phyloP scores from a whole-genome alignment of 2,329 filamentous ascomycete species.

The Clarireedia homoeocarpa region DNA sequence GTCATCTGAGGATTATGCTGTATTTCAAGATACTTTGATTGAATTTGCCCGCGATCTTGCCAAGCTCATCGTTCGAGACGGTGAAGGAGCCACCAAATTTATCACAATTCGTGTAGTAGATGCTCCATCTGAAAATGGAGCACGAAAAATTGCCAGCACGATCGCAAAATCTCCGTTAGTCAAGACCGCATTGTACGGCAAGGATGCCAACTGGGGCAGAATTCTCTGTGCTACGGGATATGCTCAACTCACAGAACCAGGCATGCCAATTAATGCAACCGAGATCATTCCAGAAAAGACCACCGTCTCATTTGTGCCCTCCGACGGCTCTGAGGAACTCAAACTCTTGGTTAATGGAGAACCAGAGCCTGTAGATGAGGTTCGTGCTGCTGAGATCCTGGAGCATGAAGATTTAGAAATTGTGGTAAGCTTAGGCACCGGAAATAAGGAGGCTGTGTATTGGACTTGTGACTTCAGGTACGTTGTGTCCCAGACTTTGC shows the following conservation, averaged over 20 bases:
- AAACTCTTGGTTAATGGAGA: constrained; percentile 73
- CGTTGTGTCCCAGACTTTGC: constrained; percentile 31
- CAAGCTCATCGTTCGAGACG: constrained; percentile 89
- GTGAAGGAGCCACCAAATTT: constrained; percentile 97
- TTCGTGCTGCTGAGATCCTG: constrained; percentile 67
- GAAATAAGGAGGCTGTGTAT: constrained; percentile 60
- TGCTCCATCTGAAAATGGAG: constrained; percentile 59
- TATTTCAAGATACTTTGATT: constrained; percentile 63
- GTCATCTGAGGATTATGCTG: constrained; percentile 54
- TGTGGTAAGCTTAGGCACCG: constrained; percentile 63
- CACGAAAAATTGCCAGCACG: constrained; percentile 72
- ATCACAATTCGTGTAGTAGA: constrained; percentile 83
- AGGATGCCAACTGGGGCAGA: constrained; percentile 97
- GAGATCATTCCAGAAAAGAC: constrained; percentile 63
- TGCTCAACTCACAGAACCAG: constrained; percentile 52
- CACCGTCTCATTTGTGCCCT: constrained; percentile 70
- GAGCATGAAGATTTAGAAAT: constrained; percentile 75
- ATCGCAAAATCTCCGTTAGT: constrained; percentile 90
- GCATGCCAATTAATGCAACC: constrained; percentile 46
- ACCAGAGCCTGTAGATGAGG: constrained; percentile 72
- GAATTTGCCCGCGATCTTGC: constrained; percentile 77
- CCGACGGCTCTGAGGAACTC: constrained; percentile 68
- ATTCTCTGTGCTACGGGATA: constrained; percentile 95
- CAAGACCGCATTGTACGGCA: constrained; percentile 94
- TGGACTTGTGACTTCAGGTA: constrained; percentile 87